Evolutionary conservation across 78 protist genomes (phyloP).

Genomic region (Polysphondylium violaceum): DNA sequence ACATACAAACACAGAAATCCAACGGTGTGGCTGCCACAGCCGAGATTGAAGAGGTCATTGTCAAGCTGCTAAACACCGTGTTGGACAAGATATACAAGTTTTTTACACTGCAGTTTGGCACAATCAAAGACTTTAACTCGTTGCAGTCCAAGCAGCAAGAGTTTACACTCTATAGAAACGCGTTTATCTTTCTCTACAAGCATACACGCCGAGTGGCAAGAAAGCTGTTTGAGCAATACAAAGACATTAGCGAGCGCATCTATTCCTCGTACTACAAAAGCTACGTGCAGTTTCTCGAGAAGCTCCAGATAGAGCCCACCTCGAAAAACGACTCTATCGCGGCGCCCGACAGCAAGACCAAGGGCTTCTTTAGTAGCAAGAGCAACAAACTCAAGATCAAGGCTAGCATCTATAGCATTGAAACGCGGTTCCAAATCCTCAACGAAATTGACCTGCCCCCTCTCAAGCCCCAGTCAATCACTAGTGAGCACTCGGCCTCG

Average conservation of each 20-base stretch:
- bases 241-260: constrained; percentile 26
- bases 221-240: constrained; percentile 54
- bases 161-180: constrained; percentile 54
- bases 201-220: constrained; percentile 44
- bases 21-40: constrained; percentile 39
- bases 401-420: constrained; percentile 32
- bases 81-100: constrained; percentile 51
- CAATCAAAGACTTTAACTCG: constrained; percentile 18
- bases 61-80: constrained; percentile 14
- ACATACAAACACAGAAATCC: constrained; percentile 49
- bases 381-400: constrained; percentile 42
- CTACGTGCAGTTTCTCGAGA: constrained; percentile 16
- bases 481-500: neutral
- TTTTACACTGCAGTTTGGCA: constrained; percentile 25
- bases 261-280: constrained; percentile 27
- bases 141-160: constrained; percentile 61
- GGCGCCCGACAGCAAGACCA: constrained; percentile 26
- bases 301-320: constrained; percentile 59
- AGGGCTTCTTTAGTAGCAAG: constrained; percentile 58
- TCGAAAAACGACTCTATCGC: constrained; percentile 32
- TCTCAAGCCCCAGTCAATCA: constrained; percentile 23
- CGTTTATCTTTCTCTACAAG: constrained; percentile 59
- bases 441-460: constrained; percentile 26
- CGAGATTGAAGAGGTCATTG: constrained; percentile 14
- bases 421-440: constrained; percentile 22